phyloP scores from a whole-genome alignment of 305 asterid species.

The Salvia sclarea region DNA sequence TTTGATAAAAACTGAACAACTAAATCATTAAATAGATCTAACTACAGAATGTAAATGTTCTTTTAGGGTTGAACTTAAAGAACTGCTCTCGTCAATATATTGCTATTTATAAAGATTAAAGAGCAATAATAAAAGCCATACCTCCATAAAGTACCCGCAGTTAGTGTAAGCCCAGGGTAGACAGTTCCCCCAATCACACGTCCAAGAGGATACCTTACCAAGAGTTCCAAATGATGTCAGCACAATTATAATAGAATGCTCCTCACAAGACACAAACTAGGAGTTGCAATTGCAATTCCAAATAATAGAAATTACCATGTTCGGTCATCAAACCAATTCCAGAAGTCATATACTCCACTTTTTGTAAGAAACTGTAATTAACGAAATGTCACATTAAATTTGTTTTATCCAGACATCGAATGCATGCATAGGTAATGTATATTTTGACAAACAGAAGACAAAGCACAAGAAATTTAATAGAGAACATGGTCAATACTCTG shows the following conservation, averaged over 20 bases:
- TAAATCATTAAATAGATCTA: conserved; percentile 6
- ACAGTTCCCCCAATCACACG: conserved; percentile 99
- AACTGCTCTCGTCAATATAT: not conserved
- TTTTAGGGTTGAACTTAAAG: too few species aligned
- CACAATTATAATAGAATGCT: conserved; percentile 12
- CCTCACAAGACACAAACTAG: not conserved
- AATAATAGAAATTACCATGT: conserved; percentile 71
- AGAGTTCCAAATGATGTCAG: conserved; percentile 33
- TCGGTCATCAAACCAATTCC: conserved; percentile 99
- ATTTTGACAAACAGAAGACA: conserved; percentile 17
- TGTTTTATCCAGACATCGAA: conserved; percentile 1
- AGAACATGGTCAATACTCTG: conserved; percentile 12
- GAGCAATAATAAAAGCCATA: conserved; percentile 36
- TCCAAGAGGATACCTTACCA: conserved; percentile 96
- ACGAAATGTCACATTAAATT: conserved; percentile 31
- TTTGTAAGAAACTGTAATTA: conserved; percentile 81
- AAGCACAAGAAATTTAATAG: conserved; percentile 11
- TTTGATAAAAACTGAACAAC: conserved; percentile 3
- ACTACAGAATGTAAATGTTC: conserved; percentile 11
- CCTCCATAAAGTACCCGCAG: conserved; percentile 99
- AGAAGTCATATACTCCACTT: conserved; percentile 96
- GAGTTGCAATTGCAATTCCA: too few species aligned
- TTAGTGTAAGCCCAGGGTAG: conserved; percentile 96
- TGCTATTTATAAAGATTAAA: conserved; percentile 24
- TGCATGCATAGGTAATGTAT: too few species aligned